phyloP scores from a whole-genome alignment of 495 filamentous ascomycete genomes.

The Durotheca rogersii region DNA sequence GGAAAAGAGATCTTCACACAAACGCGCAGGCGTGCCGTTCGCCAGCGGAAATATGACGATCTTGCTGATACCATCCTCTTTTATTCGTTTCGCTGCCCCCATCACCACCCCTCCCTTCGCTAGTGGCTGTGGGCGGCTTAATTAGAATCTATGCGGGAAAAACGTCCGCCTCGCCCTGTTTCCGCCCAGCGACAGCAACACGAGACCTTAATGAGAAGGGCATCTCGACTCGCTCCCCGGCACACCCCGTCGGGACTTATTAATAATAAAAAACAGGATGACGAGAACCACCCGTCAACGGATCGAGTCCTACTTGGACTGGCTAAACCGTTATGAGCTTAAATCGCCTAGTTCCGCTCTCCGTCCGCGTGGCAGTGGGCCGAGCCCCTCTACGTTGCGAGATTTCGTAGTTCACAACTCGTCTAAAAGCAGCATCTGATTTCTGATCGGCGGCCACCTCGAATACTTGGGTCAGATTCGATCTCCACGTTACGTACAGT shows the following conservation, averaged over 20 bases:
- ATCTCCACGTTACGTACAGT: background rate
- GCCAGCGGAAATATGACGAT: conserved; percentile 8
- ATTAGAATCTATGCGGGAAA: background rate
- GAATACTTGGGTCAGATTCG: background rate
- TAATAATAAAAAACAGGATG: conserved; percentile 27
- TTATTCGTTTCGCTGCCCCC: conserved; percentile 1
- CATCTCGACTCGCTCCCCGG: conserved; percentile 24
- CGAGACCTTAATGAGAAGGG: conserved; percentile 4
- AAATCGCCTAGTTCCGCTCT: conserved; percentile 17
- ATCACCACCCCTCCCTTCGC: too few relatives aligned
- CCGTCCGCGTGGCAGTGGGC: conserved; percentile 28
- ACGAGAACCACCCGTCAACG: conserved; percentile 23
- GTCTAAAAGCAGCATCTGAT: background rate
- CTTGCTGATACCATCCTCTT: conserved; percentile 15
- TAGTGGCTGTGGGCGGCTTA: too few relatives aligned
- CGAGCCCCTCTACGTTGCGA: conserved; percentile 17
- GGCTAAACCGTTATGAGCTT: conserved; percentile 23
- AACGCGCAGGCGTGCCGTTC: conserved; percentile 6
- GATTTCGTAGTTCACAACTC: conserved; percentile 14
- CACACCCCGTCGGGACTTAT: conserved; percentile 13
- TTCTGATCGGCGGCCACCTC: background rate
- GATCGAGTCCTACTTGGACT: conserved; percentile 6
- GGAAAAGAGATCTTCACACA: conserved; percentile 5
- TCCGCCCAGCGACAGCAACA: conserved; percentile 3
- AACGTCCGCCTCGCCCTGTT: conserved; percentile 20